Percentiles rank a stretch among this genome's conserved stretches.
phyloP scores from a whole-genome alignment of 1,284 basidiomycete genomes.

The Ceratobasidium sp. region DNA sequence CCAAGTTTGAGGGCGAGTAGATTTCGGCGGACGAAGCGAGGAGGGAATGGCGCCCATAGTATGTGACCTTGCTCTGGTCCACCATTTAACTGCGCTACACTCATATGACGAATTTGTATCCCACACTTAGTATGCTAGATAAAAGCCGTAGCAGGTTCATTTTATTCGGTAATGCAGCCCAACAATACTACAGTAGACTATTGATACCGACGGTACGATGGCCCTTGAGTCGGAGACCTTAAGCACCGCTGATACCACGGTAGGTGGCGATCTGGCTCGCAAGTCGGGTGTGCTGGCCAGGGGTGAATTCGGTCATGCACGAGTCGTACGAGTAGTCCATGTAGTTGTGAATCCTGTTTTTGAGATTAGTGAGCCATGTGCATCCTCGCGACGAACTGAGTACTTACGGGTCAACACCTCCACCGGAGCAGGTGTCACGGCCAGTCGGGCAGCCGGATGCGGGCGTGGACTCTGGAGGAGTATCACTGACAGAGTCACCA shows the following conservation, averaged over 20 bases:
- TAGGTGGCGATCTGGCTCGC: conserved; percentile 63
- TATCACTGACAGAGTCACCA: conserved; percentile 68
- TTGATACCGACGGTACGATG: not conserved
- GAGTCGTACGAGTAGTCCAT: conserved; percentile 62
- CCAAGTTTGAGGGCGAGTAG: no score
- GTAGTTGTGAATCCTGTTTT: conserved; percentile 49
- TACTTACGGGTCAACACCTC: conserved; percentile 47
- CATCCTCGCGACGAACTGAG: no score
- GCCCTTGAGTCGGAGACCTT: conserved; percentile 10
- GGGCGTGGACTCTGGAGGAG: conserved; percentile 51
- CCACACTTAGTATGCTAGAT: no score
- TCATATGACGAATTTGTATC: no score
- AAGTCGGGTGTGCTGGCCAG: conserved; percentile 62
- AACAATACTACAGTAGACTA: not conserved
- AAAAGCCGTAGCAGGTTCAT: not conserved
- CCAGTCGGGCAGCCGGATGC: conserved; percentile 48
- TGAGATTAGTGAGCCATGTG: not conserved
- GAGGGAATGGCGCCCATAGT: no score
- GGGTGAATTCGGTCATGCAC: conserved; percentile 66
- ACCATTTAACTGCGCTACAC: no score
- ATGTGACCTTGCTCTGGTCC: no score
- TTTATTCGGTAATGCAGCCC: not conserved
- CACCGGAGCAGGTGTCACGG: conserved; percentile 49
- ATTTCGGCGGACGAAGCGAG: no score
- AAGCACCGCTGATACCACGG: conserved; percentile 58